These are phyloP conservation scores for Garcia nutans DNA, from an alignment of 345 rosid genomes.

Conservation along the genomic window DNA sequence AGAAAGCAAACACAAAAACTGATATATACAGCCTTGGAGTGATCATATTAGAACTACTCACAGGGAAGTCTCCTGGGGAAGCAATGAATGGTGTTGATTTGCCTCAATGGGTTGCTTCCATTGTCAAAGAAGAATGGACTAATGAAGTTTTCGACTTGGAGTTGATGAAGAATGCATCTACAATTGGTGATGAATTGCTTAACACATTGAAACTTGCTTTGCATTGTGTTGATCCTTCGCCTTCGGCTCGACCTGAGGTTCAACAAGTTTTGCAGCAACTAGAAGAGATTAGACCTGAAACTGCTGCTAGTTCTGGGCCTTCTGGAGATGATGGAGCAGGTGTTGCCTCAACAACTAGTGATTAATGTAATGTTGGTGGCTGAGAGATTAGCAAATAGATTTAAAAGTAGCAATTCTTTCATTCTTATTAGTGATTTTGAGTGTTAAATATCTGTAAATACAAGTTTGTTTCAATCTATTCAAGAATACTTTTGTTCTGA, in stretches of 20 bases:
- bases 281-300: constrained; percentile 54
- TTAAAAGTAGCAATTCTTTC: constrained; percentile 42
- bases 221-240: constrained; percentile 88
- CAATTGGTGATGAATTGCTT: constrained; percentile 70
- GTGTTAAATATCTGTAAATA: constrained; percentile 40
- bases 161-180: constrained; percentile 58
- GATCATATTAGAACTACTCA: constrained; percentile 72
- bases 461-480: constrained; percentile 12
- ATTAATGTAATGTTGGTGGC: not conserved
- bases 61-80: constrained; percentile 90
- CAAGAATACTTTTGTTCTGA: not conserved
- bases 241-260: constrained; percentile 74
- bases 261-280: constrained; percentile 61
- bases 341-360: constrained; percentile 16
- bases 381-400: constrained; percentile 2
- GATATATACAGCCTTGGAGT: constrained; percentile 91
- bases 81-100: constrained; percentile 77
- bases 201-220: constrained; percentile 80
- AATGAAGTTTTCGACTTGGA: constrained; percentile 91
- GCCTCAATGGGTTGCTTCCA: constrained; percentile 96
- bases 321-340: constrained; percentile 13
- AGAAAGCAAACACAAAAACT: constrained; percentile 77
- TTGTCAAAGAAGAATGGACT: constrained; percentile 94
- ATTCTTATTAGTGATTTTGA: constrained; percentile 35
- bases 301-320: constrained; percentile 12